Base-by-base conservation (phyloP, 2,329 filamentous ascomycete genomes). In the Endoconidiophora laricicola region DNA sequence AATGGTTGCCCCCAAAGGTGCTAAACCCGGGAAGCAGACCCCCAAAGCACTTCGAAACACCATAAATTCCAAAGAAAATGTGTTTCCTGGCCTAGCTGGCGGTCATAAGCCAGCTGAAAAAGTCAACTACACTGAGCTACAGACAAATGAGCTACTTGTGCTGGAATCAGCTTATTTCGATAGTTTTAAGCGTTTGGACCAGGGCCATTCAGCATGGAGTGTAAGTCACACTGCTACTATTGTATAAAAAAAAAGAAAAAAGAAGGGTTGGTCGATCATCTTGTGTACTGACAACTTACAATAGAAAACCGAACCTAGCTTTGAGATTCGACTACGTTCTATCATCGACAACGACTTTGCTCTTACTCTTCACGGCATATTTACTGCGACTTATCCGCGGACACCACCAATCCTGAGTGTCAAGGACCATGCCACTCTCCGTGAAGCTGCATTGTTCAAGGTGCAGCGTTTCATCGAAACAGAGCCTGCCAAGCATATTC, bases 381-480 rank as follows among this genome's bases (percentile, higher is more conserved):
- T 96, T 56, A 91, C 86, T 6, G 83, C 87, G 5, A 94, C 88
- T 0, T 96, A 96, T 62, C 91, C 90, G 3, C 94, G 86, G 60
- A 83, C 86, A 1, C 68, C 79, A 1, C 88, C 88, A 1, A 67
- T 86, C 9, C 66, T 94, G 12, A 78, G 73, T 3, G 61, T 93
- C 42, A 81, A 83, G 55, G 71, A 79, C 49, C 67, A 78, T 40
- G 69, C 71, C 23, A 71, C 74, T 42, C 68, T 94, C 50, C 78
- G 79, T 41, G 81, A 83, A 57, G 79, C 76, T 48, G 85, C 83
- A 1, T 72, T 76, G 52, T 81, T 78, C 60, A 83, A 81, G 58
- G 73, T 94, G 14, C 74, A 79, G 54, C 78, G 74, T 50, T 75
- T 74, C 48, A 65, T 81, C 49, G 74, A 80, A 58, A 72, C 69